A percentile compares a stretch with the other conserved stretches of the same genome.
Conservation (phyloP, 371 early-diverging fungal genomes). For the Blastocladiella emersonii region DNA sequence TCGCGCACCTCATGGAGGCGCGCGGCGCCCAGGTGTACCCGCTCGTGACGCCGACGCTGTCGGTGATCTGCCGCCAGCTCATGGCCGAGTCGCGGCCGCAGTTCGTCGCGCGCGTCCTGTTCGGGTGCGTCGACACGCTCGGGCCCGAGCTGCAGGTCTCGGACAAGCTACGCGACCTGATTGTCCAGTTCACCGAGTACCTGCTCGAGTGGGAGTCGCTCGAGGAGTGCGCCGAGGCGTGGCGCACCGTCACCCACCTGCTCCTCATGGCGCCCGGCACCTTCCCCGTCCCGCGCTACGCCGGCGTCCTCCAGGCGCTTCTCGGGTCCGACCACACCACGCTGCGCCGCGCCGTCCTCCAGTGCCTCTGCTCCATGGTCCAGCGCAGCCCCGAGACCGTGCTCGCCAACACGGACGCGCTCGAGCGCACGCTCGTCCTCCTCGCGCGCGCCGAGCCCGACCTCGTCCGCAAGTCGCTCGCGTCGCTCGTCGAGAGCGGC, state of each 20-base stretch:
- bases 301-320: constrained; percentile 63
- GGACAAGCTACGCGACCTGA: constrained; percentile 53
- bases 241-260: constrained; percentile 47
- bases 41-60: constrained; percentile 72
- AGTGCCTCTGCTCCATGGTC: constrained; percentile 73
- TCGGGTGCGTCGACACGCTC: constrained; percentile 72
- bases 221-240: not conserved
- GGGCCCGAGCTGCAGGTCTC: constrained; percentile 81
- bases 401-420: constrained; percentile 16
- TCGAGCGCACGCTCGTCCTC: not conserved
- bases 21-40: constrained; percentile 83
- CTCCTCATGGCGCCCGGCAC: constrained; percentile 70
- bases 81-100: constrained; percentile 47
- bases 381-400: constrained; percentile 63
- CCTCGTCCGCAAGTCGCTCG: constrained; percentile 16
- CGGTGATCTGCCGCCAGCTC: constrained; percentile 73
- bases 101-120: constrained; percentile 68
- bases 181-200: constrained; percentile 52
- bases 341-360: constrained; percentile 60
- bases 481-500: constrained; percentile 52
- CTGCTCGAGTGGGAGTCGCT: not conserved
- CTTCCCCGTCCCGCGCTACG: constrained; percentile 47
- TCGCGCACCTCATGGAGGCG: constrained; percentile 72
- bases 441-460: not conserved
- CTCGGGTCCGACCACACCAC: constrained; percentile 48